Conservation (phyloP, 148 eudicot genomes). For the Simmondsia chinensis region DNA sequence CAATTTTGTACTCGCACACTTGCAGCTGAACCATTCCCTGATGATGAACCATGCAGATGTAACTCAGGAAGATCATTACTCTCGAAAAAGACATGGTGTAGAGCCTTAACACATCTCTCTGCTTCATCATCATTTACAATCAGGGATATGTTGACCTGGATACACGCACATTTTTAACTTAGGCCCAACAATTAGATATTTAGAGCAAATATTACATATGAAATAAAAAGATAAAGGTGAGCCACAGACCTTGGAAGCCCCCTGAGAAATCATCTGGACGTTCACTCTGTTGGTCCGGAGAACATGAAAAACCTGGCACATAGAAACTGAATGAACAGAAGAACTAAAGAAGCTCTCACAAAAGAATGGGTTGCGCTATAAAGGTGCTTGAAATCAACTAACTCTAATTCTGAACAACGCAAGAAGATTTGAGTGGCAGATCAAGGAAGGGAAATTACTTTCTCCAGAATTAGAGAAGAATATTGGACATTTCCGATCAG, state of each 20-base stretch:
- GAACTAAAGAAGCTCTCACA: background rate
- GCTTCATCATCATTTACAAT: conserved; percentile 85
- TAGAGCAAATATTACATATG: background rate
- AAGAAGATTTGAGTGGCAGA: background rate
- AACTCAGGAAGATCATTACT: conserved; percentile 26
- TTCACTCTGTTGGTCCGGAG: conserved; percentile 62
- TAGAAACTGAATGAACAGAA: conserved; percentile 1
- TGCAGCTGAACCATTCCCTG: conserved; percentile 18
- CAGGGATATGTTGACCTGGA: conserved; percentile 86
- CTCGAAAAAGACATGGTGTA: conserved; percentile 79
- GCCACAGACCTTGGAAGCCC: conserved; percentile 69
- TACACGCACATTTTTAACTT: conserved; percentile 1
- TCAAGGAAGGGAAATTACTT: conserved; percentile 26
- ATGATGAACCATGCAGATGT: conserved; percentile 1
- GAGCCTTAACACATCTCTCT: conserved; percentile 76
- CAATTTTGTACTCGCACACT: conserved; percentile 11
- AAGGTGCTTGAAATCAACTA: background rate
- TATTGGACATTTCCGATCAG: conserved; percentile 90
- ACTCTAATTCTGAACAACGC: background rate
- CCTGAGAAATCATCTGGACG: conserved; percentile 98
- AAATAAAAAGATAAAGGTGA: background rate
- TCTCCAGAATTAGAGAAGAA: conserved; percentile 80
- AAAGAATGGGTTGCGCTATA: background rate
- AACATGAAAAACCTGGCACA: conserved; percentile 66
- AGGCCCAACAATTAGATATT: background rate